phyloP scores from a whole-genome alignment of 2,329 filamentous ascomycete genomes.

The Calonectria ilicicola region DNA sequence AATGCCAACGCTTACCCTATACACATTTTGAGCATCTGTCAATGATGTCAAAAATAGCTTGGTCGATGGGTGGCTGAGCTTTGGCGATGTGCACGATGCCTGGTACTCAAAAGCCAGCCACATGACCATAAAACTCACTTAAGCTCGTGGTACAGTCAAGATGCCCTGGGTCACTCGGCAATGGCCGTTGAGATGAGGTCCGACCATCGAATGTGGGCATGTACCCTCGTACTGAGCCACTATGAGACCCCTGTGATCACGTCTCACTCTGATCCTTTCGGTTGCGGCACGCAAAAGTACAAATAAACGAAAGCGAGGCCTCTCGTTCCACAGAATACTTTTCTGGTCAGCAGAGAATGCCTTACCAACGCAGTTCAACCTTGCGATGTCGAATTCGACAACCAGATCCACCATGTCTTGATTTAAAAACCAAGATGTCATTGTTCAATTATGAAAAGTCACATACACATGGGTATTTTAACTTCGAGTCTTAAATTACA shows the following conservation, averaged over 20 bases:
- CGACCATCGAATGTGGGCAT: too few species aligned
- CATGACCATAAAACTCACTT: neutral
- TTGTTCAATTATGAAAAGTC: neutral
- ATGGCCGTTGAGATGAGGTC: neutral
- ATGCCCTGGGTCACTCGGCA: neutral
- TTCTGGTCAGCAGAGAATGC: neutral
- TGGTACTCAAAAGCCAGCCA: neutral
- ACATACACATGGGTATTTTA: neutral
- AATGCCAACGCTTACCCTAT: neutral
- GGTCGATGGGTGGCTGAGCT: neutral
- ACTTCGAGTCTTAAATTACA: neutral
- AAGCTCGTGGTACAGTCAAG: too few species aligned
- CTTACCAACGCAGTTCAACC: neutral
- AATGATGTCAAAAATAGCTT: neutral
- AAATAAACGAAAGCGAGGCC: neutral
- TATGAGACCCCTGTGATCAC: neutral
- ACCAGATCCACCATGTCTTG: neutral
- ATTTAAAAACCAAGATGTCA: neutral
- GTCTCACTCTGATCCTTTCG: neutral
- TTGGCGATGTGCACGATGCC: neutral
- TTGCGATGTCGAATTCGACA: too few species aligned
- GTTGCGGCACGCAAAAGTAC: neutral
- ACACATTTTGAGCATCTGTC: neutral
- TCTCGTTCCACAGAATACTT: neutral
- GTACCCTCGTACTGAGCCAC: neutral